A percentile compares a stretch with the other conserved stretches of the same genome.
phyloP scores from a whole-genome alignment of 768 basidiomycete genomes.

The Tephrocybe sp. region DNA sequence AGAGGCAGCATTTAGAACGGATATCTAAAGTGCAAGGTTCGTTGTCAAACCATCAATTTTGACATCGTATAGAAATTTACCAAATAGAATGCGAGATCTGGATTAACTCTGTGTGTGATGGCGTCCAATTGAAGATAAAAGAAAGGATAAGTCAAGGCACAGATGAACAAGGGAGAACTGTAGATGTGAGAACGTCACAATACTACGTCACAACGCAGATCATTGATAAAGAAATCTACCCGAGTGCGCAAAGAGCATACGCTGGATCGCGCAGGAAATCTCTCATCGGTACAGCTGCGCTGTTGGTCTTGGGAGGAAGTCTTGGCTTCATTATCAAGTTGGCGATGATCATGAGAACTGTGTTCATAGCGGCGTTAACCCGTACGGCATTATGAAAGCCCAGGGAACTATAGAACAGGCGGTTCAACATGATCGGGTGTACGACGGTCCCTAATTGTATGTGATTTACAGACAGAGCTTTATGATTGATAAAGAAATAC shows the following conservation, averaged over 20 bases:
- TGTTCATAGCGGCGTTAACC: constrained; percentile 35
- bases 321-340: constrained; percentile 32
- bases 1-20: too few relatives aligned
- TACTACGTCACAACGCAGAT: too few relatives aligned
- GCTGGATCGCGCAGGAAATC: constrained; percentile 30
- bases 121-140: too few relatives aligned
- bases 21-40: too few relatives aligned
- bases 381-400: constrained; percentile 40
- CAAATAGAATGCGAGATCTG: too few relatives aligned
- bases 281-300: constrained; percentile 19
- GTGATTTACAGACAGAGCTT: background rate
- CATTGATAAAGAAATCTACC: too few relatives aligned
- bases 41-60: too few relatives aligned
- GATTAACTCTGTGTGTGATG: too few relatives aligned
- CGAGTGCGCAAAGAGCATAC: constrained; percentile 23
- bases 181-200: too few relatives aligned
- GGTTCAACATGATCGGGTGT: constrained; percentile 60
- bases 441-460: constrained; percentile 45
- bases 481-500: background rate
- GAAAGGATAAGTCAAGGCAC: too few relatives aligned
- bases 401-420: constrained; percentile 32
- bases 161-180: too few relatives aligned
- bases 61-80: too few relatives aligned
- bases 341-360: constrained; percentile 30
- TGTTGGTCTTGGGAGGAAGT: constrained; percentile 28